Conservation (phyloP, 2,329 filamentous ascomycete genomes). For the Neocatenulostroma microsporum region DNA sequence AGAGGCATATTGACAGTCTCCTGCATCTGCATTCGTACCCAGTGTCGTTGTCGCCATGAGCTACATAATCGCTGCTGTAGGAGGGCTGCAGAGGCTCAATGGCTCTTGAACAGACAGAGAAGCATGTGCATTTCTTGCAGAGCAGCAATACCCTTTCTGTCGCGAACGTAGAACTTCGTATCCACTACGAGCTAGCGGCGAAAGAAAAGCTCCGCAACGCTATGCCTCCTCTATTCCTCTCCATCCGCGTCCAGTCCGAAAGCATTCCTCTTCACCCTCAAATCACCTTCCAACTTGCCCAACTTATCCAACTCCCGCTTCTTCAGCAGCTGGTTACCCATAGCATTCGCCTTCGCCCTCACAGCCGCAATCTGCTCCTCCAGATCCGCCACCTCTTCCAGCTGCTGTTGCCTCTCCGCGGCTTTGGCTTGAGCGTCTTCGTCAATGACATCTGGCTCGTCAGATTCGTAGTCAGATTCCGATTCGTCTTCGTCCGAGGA, state of each 20-base stretch:
- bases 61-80: too few relatives aligned
- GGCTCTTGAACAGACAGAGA: too few relatives aligned
- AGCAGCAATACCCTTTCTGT: too few relatives aligned
- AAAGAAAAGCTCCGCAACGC: too few relatives aligned
- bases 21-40: too few relatives aligned
- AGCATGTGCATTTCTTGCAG: too few relatives aligned
- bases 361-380: slow-evolving; percentile 43
- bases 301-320: slow-evolving; percentile 43
- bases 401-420: slow-evolving; percentile 40
- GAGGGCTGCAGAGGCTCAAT: too few relatives aligned
- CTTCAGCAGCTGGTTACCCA: slow-evolving; percentile 43
- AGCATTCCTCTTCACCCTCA: slow-evolving; percentile 45
- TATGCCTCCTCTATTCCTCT: not conserved
- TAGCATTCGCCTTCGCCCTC: slow-evolving; percentile 29
- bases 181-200: too few relatives aligned
- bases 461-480: slow-evolving; percentile 8
- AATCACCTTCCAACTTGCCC: slow-evolving; percentile 44
- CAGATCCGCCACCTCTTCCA: slow-evolving; percentile 49
- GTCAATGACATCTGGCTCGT: slow-evolving; percentile 41
- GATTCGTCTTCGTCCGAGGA: slow-evolving; percentile 26
- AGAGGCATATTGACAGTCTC: too few relatives aligned
- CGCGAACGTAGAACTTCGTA: too few relatives aligned
- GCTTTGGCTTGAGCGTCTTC: slow-evolving; percentile 45
- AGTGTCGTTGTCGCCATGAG: too few relatives aligned
- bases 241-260: slow-evolving; percentile 27